Evolutionary conservation across 163 green algal species (phyloP).

Genomic region (Volvox carteri): DNA sequence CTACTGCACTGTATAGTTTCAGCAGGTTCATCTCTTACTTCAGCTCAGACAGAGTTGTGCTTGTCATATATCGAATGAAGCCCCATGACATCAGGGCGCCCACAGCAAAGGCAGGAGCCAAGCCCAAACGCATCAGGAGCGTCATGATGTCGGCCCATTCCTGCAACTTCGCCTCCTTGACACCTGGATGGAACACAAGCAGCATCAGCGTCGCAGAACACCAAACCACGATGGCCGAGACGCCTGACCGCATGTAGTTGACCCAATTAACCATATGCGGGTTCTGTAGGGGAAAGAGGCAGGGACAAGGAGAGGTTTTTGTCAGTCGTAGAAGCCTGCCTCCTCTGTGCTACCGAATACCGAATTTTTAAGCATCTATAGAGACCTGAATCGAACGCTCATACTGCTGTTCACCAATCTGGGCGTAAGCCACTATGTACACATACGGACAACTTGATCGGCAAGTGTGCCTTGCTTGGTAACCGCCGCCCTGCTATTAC

Average conservation of each 20-base stretch:
- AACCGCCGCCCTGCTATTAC: too few relatives aligned
- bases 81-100: neutral
- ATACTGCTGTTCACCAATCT: too few relatives aligned
- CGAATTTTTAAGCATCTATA: too few relatives aligned
- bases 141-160: constrained; percentile 21
- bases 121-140: constrained; percentile 16
- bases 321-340: too few relatives aligned
- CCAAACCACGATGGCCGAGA: neutral
- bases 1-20: too few relatives aligned
- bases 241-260: constrained; percentile 6
- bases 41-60: neutral
- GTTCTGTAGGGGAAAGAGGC: neutral
- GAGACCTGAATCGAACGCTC: too few relatives aligned
- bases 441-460: too few relatives aligned
- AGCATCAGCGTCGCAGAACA: neutral
- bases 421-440: too few relatives aligned
- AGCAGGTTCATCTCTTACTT: too few relatives aligned
- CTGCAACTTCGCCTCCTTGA: neutral
- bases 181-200: constrained; percentile 23
- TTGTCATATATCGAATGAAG: neutral
- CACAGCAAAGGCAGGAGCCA: neutral
- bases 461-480: too few relatives aligned
- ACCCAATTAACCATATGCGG: neutral
- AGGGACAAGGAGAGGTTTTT: too few relatives aligned
- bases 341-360: too few relatives aligned